phyloP scores from a whole-genome alignment of 441 rosid species.

The Croton setiger region DNA sequence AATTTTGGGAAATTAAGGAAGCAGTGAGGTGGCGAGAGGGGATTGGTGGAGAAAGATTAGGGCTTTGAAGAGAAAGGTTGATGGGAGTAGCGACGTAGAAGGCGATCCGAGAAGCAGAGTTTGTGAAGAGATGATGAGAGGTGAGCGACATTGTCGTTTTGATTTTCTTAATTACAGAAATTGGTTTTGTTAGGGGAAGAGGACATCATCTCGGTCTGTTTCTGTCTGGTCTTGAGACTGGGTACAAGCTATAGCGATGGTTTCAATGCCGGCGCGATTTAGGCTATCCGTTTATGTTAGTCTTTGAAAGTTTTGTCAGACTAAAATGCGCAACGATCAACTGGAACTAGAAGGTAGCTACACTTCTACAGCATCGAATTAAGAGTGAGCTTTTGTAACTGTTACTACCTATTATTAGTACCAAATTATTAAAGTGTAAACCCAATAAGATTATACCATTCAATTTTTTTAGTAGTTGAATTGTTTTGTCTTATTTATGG shows the following conservation, averaged over 20 bases:
- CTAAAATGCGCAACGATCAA: neutral
- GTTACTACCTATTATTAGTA: too few relatives aligned
- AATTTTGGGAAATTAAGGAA: conserved; percentile 14
- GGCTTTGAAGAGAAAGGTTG: conserved; percentile 19
- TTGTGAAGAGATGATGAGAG: conserved; percentile 37
- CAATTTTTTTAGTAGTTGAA: neutral
- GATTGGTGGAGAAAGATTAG: conserved; percentile 27
- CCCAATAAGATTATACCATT: too few relatives aligned
- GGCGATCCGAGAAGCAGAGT: conserved; percentile 34
- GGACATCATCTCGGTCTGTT: conserved; percentile 13
- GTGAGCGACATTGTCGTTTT: conserved; percentile 44
- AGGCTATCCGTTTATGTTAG: conserved; percentile 15
- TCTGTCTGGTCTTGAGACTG: neutral
- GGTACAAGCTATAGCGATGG: conserved; percentile 23
- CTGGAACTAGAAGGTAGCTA: too few relatives aligned
- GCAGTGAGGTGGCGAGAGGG: conserved; percentile 24
- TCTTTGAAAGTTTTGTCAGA: neutral
- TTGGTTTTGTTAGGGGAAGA: conserved; percentile 7
- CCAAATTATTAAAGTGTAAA: too few relatives aligned
- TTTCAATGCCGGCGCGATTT: conserved; percentile 24
- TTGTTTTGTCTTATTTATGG: neutral
- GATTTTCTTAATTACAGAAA: neutral
- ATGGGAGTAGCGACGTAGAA: conserved; percentile 29
- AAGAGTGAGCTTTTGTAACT: too few relatives aligned
- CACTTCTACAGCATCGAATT: too few relatives aligned